Base-by-base conservation (phyloP, 2,329 filamentous ascomycete species). In the Arthrobotrys pseudoclavata region DNA sequence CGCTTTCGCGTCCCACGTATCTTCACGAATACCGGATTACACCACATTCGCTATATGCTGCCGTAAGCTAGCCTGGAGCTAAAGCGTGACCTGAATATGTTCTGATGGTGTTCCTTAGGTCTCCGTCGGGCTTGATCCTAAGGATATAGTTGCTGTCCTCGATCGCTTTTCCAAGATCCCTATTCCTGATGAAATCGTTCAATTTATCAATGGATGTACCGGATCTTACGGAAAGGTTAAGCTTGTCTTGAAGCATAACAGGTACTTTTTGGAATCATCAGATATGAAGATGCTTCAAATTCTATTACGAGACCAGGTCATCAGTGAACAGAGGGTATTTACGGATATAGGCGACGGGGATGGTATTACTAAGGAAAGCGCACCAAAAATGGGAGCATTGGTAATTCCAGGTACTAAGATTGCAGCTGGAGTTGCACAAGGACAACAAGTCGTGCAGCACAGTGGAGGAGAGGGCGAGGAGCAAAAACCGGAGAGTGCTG, bases 331-430 rank as follows among this genome's bases (percentile, higher is more conserved):
- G 66, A 89, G 94, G 70, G 45, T 67, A 13, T 88, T 96, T 2
- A 91, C 96, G 79, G 89, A 89, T 13, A 86, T 86, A 2, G 86
- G 87, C 9, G 74, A 69, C 20, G 86, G 87, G 15, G 92, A 92
- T 67, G 89, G 88, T 31, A 90, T 97, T 66, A 93, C 91, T 9
- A 92, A 91, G 45, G 91, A 92, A 62, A 90, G 90, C 55, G 94
- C 95, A 4, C 93, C 95, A 0, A 96, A 94, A 82, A 92, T 96
- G 86, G 92, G 90, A 5, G 92, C 90, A 0, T 86, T 98, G 69
- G 93, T 97, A 48, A 99, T 99, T 82, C 93, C 95, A 0, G 96
- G 96, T 69, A 98, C 96, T 0, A 96, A 94, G 82, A 92, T 97
- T 84, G 95, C 96, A 3, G 94, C 93, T 37, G 94, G 94, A 75